Base-by-base conservation (phyloP, 1,139 yeast genomes). In the Scheffersomyces segobiensis region DNA sequence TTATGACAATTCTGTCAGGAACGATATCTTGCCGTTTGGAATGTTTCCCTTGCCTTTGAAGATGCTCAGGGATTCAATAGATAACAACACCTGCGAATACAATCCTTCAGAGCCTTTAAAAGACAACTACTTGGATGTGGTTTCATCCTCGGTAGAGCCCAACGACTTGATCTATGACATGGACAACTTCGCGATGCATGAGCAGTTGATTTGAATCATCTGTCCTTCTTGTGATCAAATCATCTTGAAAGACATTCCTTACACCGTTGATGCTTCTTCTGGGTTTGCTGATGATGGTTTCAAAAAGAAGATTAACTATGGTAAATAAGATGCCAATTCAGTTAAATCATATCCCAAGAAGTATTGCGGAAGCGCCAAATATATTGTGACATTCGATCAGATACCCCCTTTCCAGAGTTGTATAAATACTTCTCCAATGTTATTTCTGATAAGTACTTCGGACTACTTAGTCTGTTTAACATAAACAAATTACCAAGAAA, bases 1-100 rank as follows among this genome's bases (percentile, higher is more conserved):
- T 56, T 70, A 74, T 58, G 79, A 76, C 53, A 70, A 69, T 32
- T 69, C 72, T 48, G 56, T 64, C 14, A 67, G 78, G 39, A 67
- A 69, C 56, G 63, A 69, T 19, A 65, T 70, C 53, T 51, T 60
- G 20, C 57, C 62, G 56, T 67, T 77, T 58, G 68, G 71, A 54
- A 57, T 59, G 20, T 65, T 61, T 54, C 73, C 75, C 0, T 66
- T 75, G 55, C 80, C 80, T 5, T 66, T 76, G 59, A 56, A 63
- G 8, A 56, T 59, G 32, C 54, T 74, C 3, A 59, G 63, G 47
- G 57, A 65, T 12, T 65, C 67, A 18, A 72, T 76, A 46, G 68
- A 68, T 26, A 60, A 67, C 52, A 56, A 59, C 3, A 63, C 69
- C 3, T 72, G 67, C 55, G 61, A 54, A 10, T 76, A 69, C 60